Conservation (phyloP, 352 stramenopile species). For the Phytophthora multivora region DNA sequence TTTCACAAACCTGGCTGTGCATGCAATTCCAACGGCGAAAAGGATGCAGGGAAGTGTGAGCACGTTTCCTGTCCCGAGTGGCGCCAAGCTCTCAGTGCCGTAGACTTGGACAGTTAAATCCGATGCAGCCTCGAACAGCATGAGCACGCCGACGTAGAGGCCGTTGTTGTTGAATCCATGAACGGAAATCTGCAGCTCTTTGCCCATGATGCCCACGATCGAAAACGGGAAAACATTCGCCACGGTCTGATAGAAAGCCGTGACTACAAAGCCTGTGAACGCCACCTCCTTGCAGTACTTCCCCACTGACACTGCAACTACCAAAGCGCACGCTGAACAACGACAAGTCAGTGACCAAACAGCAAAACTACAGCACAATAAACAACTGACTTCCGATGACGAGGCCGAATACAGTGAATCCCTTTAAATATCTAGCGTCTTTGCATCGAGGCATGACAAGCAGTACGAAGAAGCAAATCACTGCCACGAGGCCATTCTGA, state of each 20-base stretch:
- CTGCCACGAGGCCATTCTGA: slow-evolving; percentile 65
- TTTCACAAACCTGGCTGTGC: slow-evolving; percentile 44
- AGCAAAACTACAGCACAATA: neutral
- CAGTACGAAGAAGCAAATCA: slow-evolving; percentile 62
- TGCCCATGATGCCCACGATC: slow-evolving; percentile 82
- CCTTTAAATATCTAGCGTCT: slow-evolving; percentile 56
- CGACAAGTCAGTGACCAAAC: neutral
- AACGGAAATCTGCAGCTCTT: slow-evolving; percentile 67
- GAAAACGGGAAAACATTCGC: slow-evolving; percentile 77
- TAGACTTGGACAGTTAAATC: slow-evolving; percentile 80
- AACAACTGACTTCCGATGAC: slow-evolving; percentile 49
- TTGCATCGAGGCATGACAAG: slow-evolving; percentile 57
- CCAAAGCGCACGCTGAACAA: slow-evolving; percentile 47
- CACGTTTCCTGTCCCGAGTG: slow-evolving; percentile 63
- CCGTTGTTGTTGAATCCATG: slow-evolving; percentile 86
- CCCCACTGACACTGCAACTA: slow-evolving; percentile 57
- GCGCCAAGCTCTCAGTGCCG: slow-evolving; percentile 65
- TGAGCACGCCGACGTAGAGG: slow-evolving; percentile 75
- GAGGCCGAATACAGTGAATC: slow-evolving; percentile 49
- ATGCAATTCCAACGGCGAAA: slow-evolving; percentile 54
- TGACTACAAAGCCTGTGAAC: slow-evolving; percentile 59
- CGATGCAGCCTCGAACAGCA: slow-evolving; percentile 64
- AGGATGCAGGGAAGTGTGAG: slow-evolving; percentile 66
- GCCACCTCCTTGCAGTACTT: slow-evolving; percentile 49
- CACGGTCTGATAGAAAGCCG: slow-evolving; percentile 67